Conservation (phyloP, 2,329 filamentous ascomycete genomes). For the Botrytis squamosa region DNA sequence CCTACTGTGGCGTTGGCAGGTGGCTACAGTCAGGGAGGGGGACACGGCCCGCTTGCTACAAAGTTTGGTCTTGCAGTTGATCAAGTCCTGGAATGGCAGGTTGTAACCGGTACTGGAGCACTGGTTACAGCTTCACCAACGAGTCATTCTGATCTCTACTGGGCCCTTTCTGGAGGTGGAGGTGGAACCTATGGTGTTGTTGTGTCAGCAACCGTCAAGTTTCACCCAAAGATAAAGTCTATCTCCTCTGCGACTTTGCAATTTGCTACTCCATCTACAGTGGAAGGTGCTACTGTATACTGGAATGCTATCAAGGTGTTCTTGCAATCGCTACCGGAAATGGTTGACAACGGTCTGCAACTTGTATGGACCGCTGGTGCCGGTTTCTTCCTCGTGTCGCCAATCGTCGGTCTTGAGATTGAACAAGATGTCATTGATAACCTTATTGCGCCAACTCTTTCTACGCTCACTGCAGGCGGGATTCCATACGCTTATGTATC, state of each 20-base stretch:
- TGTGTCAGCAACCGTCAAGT: conserved; percentile 47
- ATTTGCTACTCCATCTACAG: conserved; percentile 13
- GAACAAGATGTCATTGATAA: background rate
- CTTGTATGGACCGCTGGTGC: conserved; percentile 2
- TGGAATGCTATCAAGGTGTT: conserved; percentile 16
- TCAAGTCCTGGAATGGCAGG: conserved; percentile 54
- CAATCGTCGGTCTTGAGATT: background rate
- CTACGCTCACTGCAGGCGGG: background rate
- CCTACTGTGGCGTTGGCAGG: conserved; percentile 39
- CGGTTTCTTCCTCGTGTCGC: background rate
- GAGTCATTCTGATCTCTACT: conserved; percentile 57
- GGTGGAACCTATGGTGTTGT: conserved; percentile 58
- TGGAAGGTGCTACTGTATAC: conserved; percentile 1
- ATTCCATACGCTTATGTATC: conserved; percentile 12
- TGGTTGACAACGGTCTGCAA: conserved; percentile 11
- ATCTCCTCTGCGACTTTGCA: conserved; percentile 2
- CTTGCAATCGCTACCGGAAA: conserved; percentile 11
- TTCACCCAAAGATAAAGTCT: background rate
- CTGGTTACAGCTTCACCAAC: conserved; percentile 47
- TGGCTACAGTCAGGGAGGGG: conserved; percentile 60
- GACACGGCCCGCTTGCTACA: conserved; percentile 53
- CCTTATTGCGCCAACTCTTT: background rate
- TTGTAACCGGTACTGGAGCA: conserved; percentile 51
- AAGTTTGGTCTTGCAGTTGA: conserved; percentile 58
- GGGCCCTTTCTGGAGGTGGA: conserved; percentile 60